A percentile compares a stretch with the other conserved stretches of the same genome.
phyloP scores from a whole-genome alignment of 176 grass and related monocot species.

The Triticum aestivum region IWGSC_CS_RefSeq_v2.1 NC_057812.1:519105338-519105837 shows the following conservation, averaged over 20 bases:
- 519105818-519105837: constrained; percentile 22
- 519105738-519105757: constrained; percentile 18
- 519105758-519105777: background rate
- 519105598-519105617: constrained; percentile 4
- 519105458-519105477: background rate
- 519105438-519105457: background rate
- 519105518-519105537: background rate
- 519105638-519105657: background rate
- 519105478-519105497: background rate
- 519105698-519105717: constrained; percentile 8
- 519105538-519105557: background rate
- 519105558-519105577: background rate
- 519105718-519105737: constrained; percentile 13
- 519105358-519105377: background rate
- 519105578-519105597: constrained; percentile 11
- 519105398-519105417: background rate
- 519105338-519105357: no score
- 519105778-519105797: background rate
- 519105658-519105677: background rate
- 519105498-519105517: background rate
- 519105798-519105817: constrained; percentile 45
- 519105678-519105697: no score
- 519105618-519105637: constrained; percentile 1
- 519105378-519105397: no score
- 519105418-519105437: background rate